Conservation (phyloP, 2,329 filamentous ascomycete species). For the Hypoxylon sp. region DNA sequence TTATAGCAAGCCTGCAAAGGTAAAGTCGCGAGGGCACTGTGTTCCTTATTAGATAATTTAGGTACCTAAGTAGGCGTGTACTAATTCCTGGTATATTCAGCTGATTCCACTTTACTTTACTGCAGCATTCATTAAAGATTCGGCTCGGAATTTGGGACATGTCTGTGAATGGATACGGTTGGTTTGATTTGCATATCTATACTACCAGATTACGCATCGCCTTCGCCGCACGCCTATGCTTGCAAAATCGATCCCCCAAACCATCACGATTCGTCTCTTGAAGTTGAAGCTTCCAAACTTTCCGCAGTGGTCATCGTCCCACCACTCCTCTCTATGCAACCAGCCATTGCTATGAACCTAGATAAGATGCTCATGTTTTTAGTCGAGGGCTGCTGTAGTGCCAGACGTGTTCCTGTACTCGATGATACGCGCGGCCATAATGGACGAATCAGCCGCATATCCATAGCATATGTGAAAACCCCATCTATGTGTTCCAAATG, state of each 20-base stretch:
- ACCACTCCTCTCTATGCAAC: conserved; percentile 40
- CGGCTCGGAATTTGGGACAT: conserved; percentile 6
- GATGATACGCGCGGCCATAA: conserved; percentile 19
- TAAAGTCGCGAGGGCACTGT: background rate
- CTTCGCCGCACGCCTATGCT: conserved; percentile 32
- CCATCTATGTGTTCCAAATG: conserved; percentile 45
- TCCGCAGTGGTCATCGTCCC: conserved; percentile 33
- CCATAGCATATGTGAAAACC: conserved; percentile 39
- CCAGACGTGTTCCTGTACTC: conserved; percentile 20
- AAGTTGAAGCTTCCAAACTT: conserved; percentile 35
- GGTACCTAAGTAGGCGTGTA: background rate
- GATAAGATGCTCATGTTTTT: conserved; percentile 30
- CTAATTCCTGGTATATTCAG: conserved; percentile 2
- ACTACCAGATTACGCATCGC: conserved; percentile 32
- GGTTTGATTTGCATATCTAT: conserved; percentile 37
- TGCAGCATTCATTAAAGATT: background rate
- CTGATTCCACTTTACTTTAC: background rate
- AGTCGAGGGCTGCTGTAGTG: conserved; percentile 23
- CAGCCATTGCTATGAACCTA: conserved; percentile 31
- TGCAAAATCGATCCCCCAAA: conserved; percentile 31
- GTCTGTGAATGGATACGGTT: conserved; percentile 19
- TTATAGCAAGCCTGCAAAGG: background rate
- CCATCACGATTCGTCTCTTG: conserved; percentile 18
- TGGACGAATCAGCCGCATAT: conserved; percentile 34
- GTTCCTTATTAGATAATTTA: background rate